These are phyloP conservation scores for Pseudisothecium myosuroides DNA, from an alignment of 225 moss, liverwort and hornwort species.

Conservation along the genomic window DNA sequence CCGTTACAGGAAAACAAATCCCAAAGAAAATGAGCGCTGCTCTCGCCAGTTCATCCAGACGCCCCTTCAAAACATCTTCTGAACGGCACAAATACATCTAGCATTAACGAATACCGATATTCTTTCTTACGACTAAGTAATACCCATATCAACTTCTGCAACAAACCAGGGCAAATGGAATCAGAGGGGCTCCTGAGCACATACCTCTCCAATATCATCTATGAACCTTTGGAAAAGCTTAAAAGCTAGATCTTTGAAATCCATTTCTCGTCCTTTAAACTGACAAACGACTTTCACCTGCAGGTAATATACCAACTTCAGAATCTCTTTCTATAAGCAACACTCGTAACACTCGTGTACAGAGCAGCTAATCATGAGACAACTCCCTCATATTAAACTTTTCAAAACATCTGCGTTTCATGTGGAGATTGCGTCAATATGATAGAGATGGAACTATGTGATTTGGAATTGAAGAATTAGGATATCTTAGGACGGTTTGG, in stretches of 20 bases:
- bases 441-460: neutral
- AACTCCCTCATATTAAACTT: neutral
- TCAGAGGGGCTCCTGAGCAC: neutral
- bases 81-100: neutral
- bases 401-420: neutral
- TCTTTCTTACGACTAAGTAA: neutral
- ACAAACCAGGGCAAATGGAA: neutral
- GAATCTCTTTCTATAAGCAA: neutral
- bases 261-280: slow-evolving; percentile 98
- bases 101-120: neutral
- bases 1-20: neutral
- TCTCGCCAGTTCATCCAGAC: neutral
- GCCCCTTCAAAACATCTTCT: neutral
- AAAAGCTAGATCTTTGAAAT: slow-evolving; percentile 89
- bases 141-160: neutral
- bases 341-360: neutral
- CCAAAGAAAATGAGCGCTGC: neutral
- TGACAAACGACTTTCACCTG: slow-evolving; percentile 99
- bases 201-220: slow-evolving; percentile 80
- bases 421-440: neutral
- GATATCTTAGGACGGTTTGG: neutral
- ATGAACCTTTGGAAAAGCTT: slow-evolving; percentile 77
- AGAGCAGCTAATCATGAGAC: neutral
- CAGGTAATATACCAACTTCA: neutral
- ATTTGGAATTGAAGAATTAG: neutral